These are phyloP conservation scores for Fraxinus nigra DNA, from an alignment of 305 asterid genomes.

Conservation along the genomic window DNA sequence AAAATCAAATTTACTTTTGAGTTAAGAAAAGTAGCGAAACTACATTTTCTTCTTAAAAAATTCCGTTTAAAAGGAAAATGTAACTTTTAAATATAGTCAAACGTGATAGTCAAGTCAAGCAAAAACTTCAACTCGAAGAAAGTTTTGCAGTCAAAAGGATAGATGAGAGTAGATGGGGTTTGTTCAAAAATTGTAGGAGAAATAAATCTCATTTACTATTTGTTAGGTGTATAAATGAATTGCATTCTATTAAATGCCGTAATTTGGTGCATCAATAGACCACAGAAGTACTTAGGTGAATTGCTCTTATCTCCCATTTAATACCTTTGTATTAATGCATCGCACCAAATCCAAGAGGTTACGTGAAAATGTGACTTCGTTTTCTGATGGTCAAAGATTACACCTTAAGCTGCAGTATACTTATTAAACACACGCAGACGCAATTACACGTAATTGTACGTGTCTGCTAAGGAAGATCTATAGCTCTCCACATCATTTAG, in stretches of 20 bases:
- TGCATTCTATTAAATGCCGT: background rate
- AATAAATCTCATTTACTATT: slow-evolving; percentile 41
- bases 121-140: background rate
- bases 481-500: background rate
- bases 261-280: slow-evolving; percentile 19
- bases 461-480: background rate
- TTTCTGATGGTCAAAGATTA: background rate
- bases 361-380: background rate
- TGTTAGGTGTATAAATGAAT: slow-evolving; percentile 40
- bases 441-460: background rate
- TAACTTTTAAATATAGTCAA: too few species aligned
- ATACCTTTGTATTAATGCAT: background rate
- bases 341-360: background rate
- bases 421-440: background rate
- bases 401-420: background rate
- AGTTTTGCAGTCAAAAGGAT: background rate
- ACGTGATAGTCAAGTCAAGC: too few species aligned
- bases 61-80: too few species aligned
- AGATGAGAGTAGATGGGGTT: slow-evolving; percentile 25
- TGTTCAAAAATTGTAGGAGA: slow-evolving; percentile 25
- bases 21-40: too few species aligned
- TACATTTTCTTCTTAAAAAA: too few species aligned
- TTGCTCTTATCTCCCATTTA: background rate
- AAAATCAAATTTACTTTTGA: too few species aligned
- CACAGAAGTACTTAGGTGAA: background rate